A percentile compares a stretch with the other conserved stretches of the same genome.
Evolutionary conservation across 2,329 filamentous ascomycete species (phyloP).

Genomic region (Truncatella angustata): DNA sequence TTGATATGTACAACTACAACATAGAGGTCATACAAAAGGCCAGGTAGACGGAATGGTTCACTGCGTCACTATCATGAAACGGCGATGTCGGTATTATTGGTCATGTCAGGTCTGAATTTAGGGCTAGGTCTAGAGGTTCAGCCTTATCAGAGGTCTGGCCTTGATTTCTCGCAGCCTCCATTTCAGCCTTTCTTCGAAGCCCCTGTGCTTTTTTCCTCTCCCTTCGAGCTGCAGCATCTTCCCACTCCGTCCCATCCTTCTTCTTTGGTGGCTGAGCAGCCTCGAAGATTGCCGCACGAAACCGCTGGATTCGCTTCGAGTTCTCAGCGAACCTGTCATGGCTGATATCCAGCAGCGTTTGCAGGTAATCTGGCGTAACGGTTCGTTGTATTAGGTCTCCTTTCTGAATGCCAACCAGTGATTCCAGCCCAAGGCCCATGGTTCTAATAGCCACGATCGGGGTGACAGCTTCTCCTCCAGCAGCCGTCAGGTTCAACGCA

Average conservation of each 20-base stretch:
- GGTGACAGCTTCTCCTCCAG: constrained; percentile 34
- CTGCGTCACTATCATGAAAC: constrained; percentile 1
- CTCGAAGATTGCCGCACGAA: constrained; percentile 49
- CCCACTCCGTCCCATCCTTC: constrained; percentile 46
- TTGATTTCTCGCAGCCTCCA: constrained; percentile 23
- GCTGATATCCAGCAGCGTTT: constrained; percentile 64
- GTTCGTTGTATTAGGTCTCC: constrained; percentile 41
- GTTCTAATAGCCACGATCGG: constrained; percentile 86
- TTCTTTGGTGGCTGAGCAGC: constrained; percentile 28
- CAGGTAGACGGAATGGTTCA: constrained; percentile 21
- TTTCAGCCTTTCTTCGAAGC: constrained; percentile 48
- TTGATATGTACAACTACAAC: constrained; percentile 27
- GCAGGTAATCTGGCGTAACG: constrained; percentile 67
- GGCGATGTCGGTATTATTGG: neutral
- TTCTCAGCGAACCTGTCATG: constrained; percentile 76
- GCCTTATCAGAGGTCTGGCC: constrained; percentile 15
- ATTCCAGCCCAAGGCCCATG: constrained; percentile 78
- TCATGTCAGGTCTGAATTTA: constrained; percentile 25
- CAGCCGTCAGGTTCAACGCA: constrained; percentile 61
- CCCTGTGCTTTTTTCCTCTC: constrained; percentile 60
- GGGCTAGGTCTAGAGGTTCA: constrained; percentile 15
- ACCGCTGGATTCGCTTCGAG: constrained; percentile 62
- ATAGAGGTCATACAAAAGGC: constrained; percentile 25
- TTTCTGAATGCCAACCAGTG: constrained; percentile 64
- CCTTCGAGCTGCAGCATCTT: constrained; percentile 49